Evolutionary conservation across 2,329 filamentous ascomycete species (phyloP).

Genomic region (Chaetomium sp.): DNA sequence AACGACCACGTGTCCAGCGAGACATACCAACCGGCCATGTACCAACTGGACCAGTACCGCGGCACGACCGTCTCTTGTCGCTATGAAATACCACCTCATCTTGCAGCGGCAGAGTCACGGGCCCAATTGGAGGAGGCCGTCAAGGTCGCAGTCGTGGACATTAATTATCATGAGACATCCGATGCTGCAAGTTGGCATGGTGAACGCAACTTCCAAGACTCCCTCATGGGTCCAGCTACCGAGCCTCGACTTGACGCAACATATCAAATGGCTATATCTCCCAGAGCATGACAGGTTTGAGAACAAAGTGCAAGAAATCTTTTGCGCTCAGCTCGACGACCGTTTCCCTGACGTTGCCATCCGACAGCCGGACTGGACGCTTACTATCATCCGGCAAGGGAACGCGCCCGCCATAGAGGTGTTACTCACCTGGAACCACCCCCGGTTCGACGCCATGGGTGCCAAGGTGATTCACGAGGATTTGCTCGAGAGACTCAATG

Average conservation of each 20-base stretch:
- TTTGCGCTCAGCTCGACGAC: neutral
- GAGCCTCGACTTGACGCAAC: constrained; percentile 16
- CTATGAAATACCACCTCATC: constrained; percentile 14
- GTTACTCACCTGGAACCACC: constrained; percentile 9
- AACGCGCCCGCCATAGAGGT: neutral
- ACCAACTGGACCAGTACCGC: constrained; percentile 19
- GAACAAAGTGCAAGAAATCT: neutral
- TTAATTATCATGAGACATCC: constrained; percentile 19
- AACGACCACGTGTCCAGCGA: neutral
- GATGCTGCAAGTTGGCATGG: constrained; percentile 17
- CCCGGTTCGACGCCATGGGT: constrained; percentile 13
- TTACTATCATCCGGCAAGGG: neutral
- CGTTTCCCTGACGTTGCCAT: neutral
- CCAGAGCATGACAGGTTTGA: neutral
- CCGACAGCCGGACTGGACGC: neutral
- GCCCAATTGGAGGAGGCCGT: constrained; percentile 7
- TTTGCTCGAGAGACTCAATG: constrained; percentile 27
- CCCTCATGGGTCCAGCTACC: constrained; percentile 18
- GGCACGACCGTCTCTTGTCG: constrained; percentile 17
- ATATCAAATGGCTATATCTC: constrained; percentile 13
- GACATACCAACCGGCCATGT: constrained; percentile 6
- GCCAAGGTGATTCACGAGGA: constrained; percentile 15
- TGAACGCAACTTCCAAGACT: constrained; percentile 12
- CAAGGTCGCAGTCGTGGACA: constrained; percentile 13
- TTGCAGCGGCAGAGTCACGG: constrained; percentile 1